These are phyloP conservation scores for Epicoccum sorghinum DNA, from an alignment of 2,329 filamentous ascomycete genomes.

Conservation along the genomic window DNA sequence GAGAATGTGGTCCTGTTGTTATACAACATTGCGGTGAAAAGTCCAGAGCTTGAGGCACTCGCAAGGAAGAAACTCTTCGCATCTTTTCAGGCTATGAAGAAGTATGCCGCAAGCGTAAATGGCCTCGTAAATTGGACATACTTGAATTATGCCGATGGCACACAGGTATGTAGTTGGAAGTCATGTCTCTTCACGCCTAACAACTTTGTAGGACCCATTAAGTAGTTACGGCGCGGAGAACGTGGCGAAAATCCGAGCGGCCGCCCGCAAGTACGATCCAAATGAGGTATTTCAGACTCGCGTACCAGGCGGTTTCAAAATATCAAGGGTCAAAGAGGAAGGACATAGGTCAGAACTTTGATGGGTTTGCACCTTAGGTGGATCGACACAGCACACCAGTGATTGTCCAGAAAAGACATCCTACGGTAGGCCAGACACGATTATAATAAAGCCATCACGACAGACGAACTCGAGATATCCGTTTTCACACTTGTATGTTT, in stretches of 20 bases:
- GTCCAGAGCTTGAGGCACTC: constrained; percentile 18
- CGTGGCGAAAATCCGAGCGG: constrained; percentile 38
- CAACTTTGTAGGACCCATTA: constrained; percentile 45
- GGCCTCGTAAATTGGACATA: constrained; percentile 30
- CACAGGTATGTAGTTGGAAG: constrained; percentile 19
- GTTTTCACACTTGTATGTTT: no score
- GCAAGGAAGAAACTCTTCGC: constrained; percentile 19
- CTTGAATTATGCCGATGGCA: constrained; percentile 45
- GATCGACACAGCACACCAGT: no score
- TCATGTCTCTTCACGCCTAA: background rate
- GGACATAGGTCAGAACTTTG: constrained; percentile 4
- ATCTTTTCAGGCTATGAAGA: constrained; percentile 20
- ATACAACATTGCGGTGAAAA: constrained; percentile 26
- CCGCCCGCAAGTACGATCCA: constrained; percentile 50
- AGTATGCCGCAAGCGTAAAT: constrained; percentile 17
- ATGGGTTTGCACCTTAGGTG: background rate
- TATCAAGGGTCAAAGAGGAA: constrained; percentile 20
- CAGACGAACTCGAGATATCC: no score
- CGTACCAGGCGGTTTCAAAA: constrained; percentile 53
- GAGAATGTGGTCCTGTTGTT: constrained; percentile 31
- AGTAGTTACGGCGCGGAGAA: constrained; percentile 50
- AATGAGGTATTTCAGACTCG: constrained; percentile 48
- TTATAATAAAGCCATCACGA: no score
- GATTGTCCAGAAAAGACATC: no score
- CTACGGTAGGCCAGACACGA: no score